Base-by-base conservation (phyloP, 371 early-diverging fungal species). In the Massospora cicadina region DNA sequence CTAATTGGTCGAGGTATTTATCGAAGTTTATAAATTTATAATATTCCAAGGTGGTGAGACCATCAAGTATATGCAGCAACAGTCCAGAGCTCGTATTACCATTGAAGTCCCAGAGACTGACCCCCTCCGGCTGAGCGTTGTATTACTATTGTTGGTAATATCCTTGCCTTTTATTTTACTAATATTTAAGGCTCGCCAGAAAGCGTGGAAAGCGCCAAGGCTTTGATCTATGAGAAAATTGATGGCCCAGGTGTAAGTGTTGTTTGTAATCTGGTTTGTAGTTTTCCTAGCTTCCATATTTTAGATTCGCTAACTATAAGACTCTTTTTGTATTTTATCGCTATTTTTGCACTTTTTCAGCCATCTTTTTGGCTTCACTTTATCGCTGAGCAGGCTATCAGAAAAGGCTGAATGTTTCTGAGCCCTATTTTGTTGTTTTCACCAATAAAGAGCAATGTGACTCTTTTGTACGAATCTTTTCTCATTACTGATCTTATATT, bases 21-120 rank as follows among this genome's bases (percentile, higher is more conserved):
- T 12, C 53, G 57, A 29, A 28, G 28, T 53, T 55, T n/a, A n/a
- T n/a, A n/a, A n/a, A n/a, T n/a, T n/a, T n/a, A n/a, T n/a, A n/a
- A n/a, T n/a, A n/a, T n/a, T 2, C 29, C 63, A 56, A 79, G 82
- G 89, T 26, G 92, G 95, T 54, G 95, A 93, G 71, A 94, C 90
- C 5, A 87, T 94, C 31, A 83, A 86, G 71, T 70, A 75, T 32
- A 74, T 95, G 63, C 88, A 93, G 74, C 86, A 85, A 66, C 81
- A 82, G 65, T 81, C 87, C 0, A 88, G 91, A 0, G 89, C 92
- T 21, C 76, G 82, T 61, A 90, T 93, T 67, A 82, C 86, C 66
- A 79, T 88, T 23, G 82, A 86, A 58, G 79, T 79, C 57, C 78
- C 72, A 33, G 75, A 72, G 10, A 65, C 75, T 55, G 67, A 75